A percentile compares a stretch with the other conserved stretches of the same genome.
Evolutionary conservation across 371 early-diverging fungal species (phyloP).

Genomic region (Dichotomocladium elegans): DNA sequence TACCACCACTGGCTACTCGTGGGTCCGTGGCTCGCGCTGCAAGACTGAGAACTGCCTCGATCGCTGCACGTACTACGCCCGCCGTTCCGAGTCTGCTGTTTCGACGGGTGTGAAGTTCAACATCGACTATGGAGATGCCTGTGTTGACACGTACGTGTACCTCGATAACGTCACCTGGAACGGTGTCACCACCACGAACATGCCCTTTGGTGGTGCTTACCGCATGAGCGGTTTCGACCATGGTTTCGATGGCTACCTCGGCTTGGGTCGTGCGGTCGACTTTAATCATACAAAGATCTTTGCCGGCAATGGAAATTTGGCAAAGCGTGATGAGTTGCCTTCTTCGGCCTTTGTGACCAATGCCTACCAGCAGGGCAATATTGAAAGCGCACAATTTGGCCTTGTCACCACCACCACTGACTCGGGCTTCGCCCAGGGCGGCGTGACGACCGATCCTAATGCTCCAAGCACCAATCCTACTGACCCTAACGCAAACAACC

Average conservation of each 20-base stretch:
- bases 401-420: constrained; percentile 27
- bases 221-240: constrained; percentile 37
- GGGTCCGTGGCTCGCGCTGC: constrained; percentile 50
- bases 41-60: constrained; percentile 42
- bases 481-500: background rate
- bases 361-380: constrained; percentile 32
- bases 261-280: constrained; percentile 39
- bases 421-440: too few relatives aligned
- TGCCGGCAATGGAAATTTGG: constrained; percentile 6
- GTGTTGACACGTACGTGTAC: constrained; percentile 31
- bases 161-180: constrained; percentile 30
- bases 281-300: constrained; percentile 23
- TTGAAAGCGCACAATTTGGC: constrained; percentile 42
- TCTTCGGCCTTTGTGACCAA: constrained; percentile 35
- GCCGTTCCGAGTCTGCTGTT: constrained; percentile 23
- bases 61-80: constrained; percentile 32
- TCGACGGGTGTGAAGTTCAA: constrained; percentile 28
- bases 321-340: constrained; percentile 25
- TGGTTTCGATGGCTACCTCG: constrained; percentile 48
- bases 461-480: background rate
- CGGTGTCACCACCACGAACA: constrained; percentile 25
- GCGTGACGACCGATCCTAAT: background rate
- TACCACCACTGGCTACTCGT: constrained; percentile 47
- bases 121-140: constrained; percentile 36
- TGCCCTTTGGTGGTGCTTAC: constrained; percentile 46